A percentile compares a stretch with the other conserved stretches of the same genome.
Conservation (phyloP, 2,329 filamentous ascomycete species). For the Grosmannia clavigera region DNA sequence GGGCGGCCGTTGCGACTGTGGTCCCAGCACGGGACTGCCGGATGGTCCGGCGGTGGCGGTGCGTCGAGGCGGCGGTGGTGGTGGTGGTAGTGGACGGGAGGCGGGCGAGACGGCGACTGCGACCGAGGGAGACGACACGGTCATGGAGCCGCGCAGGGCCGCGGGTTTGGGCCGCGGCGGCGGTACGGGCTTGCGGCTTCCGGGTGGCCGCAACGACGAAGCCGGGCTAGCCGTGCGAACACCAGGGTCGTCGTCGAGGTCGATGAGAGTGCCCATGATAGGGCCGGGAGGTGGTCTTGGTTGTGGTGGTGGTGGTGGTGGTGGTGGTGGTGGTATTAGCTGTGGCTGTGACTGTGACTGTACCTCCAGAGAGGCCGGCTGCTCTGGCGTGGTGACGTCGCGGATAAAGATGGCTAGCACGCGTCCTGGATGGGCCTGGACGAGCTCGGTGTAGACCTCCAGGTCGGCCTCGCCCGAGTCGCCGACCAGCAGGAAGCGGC, state of each 20-base stretch:
- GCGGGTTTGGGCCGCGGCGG: slow-evolving; percentile 50
- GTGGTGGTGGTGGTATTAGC: slow-evolving; percentile 2
- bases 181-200: slow-evolving; percentile 22
- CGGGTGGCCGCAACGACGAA: neutral
- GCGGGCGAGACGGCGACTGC: neutral
- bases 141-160: slow-evolving; percentile 32
- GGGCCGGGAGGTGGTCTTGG: slow-evolving; percentile 11
- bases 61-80: neutral
- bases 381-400: slow-evolving; percentile 76
- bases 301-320: too few relatives aligned
- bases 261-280: slow-evolving; percentile 47
- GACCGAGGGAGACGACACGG: neutral
- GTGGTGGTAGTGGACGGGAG: neutral
- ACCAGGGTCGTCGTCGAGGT: slow-evolving; percentile 41
- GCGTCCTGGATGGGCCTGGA: slow-evolving; percentile 66
- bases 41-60: neutral
- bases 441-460: slow-evolving; percentile 94
- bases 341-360: slow-evolving; percentile 7
- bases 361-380: slow-evolving; percentile 58
- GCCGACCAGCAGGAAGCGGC: slow-evolving; percentile 82
- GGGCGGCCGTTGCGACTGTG: slow-evolving; percentile 30
- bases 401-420: slow-evolving; percentile 86
- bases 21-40: neutral
- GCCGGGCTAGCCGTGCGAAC: neutral
- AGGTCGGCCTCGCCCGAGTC: slow-evolving; percentile 95